Percentiles rank a stretch among this genome's conserved stretches.
phyloP scores from a whole-genome alignment of 768 basidiomycete species.

The Panus rudis region DNA sequence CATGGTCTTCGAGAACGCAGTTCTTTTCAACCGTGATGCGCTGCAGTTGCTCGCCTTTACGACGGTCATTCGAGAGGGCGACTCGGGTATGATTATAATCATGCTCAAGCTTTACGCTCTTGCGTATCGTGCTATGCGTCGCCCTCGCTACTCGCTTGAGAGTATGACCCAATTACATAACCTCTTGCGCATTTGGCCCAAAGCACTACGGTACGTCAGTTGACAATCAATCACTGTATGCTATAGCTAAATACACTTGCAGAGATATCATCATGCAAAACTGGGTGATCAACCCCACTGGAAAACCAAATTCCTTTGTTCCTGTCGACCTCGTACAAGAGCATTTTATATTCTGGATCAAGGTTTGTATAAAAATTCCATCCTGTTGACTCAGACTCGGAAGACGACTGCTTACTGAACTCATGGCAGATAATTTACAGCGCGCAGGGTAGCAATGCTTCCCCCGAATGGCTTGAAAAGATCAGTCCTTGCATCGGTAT shows the following conservation, averaged over 20 bases:
- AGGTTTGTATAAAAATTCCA: constrained; percentile 22
- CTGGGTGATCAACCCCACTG: constrained; percentile 26
- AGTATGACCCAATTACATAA: constrained; percentile 25
- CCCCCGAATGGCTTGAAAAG: constrained; percentile 28
- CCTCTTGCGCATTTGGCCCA: constrained; percentile 21
- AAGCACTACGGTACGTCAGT: constrained; percentile 15
- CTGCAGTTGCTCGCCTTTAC: constrained; percentile 23
- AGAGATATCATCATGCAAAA: constrained; percentile 25
- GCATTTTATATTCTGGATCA: constrained; percentile 28
- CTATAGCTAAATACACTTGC: background rate
- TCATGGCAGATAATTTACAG: constrained; percentile 19
- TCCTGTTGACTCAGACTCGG: background rate
- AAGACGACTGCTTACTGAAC: background rate
- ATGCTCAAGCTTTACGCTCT: constrained; percentile 23
- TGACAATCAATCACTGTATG: background rate
- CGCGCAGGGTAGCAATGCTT: constrained; percentile 25
- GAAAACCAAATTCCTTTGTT: constrained; percentile 17
- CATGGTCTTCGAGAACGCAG: constrained; percentile 13
- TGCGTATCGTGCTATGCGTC: constrained; percentile 24
- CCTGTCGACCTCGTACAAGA: constrained; percentile 28
- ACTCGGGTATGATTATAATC: constrained; percentile 23
- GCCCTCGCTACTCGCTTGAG: constrained; percentile 28
- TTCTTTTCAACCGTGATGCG: constrained; percentile 26
- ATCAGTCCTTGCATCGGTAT: constrained; percentile 25
- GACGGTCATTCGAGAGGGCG: constrained; percentile 24